Evolutionary conservation across 1,284 basidiomycete genomes (phyloP).

Genomic region (Pascua sp.): DNA sequence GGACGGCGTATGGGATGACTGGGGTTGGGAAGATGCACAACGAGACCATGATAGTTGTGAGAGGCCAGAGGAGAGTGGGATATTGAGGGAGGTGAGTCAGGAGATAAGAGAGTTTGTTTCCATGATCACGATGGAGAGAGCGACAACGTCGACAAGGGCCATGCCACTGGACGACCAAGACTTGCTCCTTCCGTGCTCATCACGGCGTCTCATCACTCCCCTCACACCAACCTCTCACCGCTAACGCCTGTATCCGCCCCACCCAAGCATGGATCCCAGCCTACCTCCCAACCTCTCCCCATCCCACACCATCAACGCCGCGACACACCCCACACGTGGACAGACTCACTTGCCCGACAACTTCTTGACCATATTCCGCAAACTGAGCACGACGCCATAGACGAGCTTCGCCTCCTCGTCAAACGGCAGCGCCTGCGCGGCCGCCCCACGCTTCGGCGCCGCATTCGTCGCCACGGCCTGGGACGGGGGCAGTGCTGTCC

Average conservation of each 20-base stretch:
- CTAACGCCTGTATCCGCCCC: background rate
- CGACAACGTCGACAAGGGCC: no score
- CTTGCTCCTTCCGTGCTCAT: no score
- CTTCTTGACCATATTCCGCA: conserved; percentile 94
- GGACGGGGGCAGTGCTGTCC: background rate
- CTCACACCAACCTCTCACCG: background rate
- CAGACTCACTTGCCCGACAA: conserved; percentile 69
- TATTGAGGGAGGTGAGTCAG: no score
- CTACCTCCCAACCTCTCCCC: background rate
- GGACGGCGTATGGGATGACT: no score
- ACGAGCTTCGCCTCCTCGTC: conserved; percentile 98
- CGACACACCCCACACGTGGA: background rate
- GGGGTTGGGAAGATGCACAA: no score
- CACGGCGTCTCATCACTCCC: background rate
- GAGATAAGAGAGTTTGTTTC: no score
- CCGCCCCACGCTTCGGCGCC: conserved; percentile 1
- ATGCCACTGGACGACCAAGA: no score
- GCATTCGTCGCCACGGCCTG: background rate
- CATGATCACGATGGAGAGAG: no score
- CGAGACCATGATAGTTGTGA: no score
- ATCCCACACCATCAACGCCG: no score
- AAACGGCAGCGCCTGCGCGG: conserved; percentile 62
- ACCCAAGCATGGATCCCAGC: background rate
- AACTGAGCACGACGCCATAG: conserved; percentile 87
- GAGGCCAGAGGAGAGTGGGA: no score